Evolutionary conservation across 768 basidiomycete species (phyloP).

Genomic region (Leccinum aurantiacum): DNA sequence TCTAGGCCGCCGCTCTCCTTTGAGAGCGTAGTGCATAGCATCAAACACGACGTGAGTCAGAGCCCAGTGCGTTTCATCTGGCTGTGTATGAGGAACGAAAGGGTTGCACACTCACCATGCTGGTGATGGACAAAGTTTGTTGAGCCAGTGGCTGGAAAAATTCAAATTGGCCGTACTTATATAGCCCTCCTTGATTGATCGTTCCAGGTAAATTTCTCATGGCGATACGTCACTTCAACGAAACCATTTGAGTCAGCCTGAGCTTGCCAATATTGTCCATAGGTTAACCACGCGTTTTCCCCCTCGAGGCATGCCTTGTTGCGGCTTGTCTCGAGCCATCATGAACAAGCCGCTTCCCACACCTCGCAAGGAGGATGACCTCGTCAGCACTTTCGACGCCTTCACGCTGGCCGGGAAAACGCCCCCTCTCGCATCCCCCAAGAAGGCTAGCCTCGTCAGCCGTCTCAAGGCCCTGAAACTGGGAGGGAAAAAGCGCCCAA

Average conservation of each 20-base stretch:
- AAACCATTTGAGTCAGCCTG: constrained; percentile 17
- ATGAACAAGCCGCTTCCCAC: constrained; percentile 23
- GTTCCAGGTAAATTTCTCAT: too few relatives aligned
- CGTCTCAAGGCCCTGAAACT: constrained; percentile 7
- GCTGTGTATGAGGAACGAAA: not conserved
- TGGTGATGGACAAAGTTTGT: too few relatives aligned
- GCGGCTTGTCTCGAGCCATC: constrained; percentile 6
- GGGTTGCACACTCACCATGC: not conserved
- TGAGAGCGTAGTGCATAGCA: constrained; percentile 53
- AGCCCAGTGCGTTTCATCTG: constrained; percentile 67
- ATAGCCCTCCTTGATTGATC: too few relatives aligned
- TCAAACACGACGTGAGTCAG: constrained; percentile 41
- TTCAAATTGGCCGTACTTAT: too few relatives aligned
- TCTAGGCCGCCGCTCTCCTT: constrained; percentile 57
- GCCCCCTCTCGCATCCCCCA: not conserved
- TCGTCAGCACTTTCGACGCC: constrained; percentile 36
- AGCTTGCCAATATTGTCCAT: constrained; percentile 16
- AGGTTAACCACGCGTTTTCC: not conserved
- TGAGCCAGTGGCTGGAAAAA: too few relatives aligned
- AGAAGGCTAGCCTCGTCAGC: not conserved
- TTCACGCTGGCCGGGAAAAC: constrained; percentile 19
- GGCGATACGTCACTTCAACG: too few relatives aligned
- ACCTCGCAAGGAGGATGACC: constrained; percentile 20
- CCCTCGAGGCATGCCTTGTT: constrained; percentile 12
- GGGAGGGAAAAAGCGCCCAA: constrained; percentile 17